A percentile compares a stretch with the other conserved stretches of the same genome.
phyloP scores from a whole-genome alignment of 139 green algal genomes.

The Chlorella sp. region DNA sequence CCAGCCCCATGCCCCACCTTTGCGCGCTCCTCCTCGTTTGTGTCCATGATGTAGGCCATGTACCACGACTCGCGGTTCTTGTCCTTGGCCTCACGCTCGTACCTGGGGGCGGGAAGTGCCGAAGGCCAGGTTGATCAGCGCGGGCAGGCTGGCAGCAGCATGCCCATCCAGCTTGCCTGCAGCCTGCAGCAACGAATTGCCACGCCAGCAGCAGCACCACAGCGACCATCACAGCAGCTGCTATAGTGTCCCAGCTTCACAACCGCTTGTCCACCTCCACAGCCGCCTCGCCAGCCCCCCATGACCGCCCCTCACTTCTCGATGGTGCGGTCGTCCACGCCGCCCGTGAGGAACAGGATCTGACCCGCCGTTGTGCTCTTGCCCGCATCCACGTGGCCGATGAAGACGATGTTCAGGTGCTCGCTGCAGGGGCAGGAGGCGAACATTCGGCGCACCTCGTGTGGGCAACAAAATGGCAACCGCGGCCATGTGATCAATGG shows the following conservation, averaged over 20 bases:
- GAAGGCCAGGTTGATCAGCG: no score
- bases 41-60: slow-evolving; percentile 99
- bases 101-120: slow-evolving; percentile 37
- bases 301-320: slow-evolving; percentile 82
- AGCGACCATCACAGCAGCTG: no score
- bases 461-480: no score
- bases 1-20: slow-evolving; percentile 63
- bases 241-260: no score
- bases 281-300: no score
- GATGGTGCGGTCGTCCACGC: slow-evolving; percentile 98
- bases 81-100: slow-evolving; percentile 99
- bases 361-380: slow-evolving; percentile 98
- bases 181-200: no score
- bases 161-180: no score
- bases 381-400: slow-evolving; percentile 98
- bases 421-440: slow-evolving; percentile 59
- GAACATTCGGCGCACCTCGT: background rate
- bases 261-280: no score
- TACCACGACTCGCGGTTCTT: slow-evolving; percentile 99
- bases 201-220: no score
- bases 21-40: slow-evolving; percentile 98
- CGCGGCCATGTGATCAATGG: no score
- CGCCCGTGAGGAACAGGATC: slow-evolving; percentile 94
- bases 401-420: slow-evolving; percentile 99
- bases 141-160: no score